A percentile compares a stretch with the other conserved stretches of the same genome.
These are phyloP conservation scores for Ascochyta viciae-villosae DNA, from an alignment of 2,329 filamentous ascomycete genomes.

Conservation along the genomic window DNA sequence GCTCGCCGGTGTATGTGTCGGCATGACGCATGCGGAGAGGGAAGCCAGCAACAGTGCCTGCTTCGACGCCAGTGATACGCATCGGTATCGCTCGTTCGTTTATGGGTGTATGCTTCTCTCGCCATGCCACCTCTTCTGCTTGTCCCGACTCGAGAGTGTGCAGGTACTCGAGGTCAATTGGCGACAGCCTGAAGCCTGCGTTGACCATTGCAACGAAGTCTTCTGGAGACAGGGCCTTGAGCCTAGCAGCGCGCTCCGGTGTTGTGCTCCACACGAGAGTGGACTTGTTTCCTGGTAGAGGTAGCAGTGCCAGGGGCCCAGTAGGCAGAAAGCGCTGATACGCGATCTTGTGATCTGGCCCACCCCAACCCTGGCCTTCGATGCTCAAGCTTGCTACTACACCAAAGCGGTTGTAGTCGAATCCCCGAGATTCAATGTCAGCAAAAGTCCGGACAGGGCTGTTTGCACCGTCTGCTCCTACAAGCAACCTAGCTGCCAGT, in stretches of 20 bases:
- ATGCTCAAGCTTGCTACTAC: constrained; percentile 88
- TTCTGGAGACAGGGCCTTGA: constrained; percentile 75
- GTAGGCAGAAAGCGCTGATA: constrained; percentile 96
- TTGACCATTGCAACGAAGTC: constrained; percentile 92
- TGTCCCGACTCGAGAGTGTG: constrained; percentile 64
- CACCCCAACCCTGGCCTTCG: constrained; percentile 57
- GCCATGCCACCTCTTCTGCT: constrained; percentile 85
- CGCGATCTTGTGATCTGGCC: constrained; percentile 68
- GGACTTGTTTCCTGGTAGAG: constrained; percentile 81
- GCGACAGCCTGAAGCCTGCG: constrained; percentile 83
- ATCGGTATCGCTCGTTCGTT: constrained; percentile 64
- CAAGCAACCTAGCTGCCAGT: constrained; percentile 82
- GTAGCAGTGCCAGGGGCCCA: constrained; percentile 89
- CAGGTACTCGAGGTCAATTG: constrained; percentile 83
- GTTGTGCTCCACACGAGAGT: constrained; percentile 96
- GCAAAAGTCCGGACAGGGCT: constrained; percentile 91
- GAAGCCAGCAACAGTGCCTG: constrained; percentile 84
- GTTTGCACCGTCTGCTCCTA: constrained; percentile 94
- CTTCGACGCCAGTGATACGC: constrained; percentile 73
- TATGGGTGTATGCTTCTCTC: constrained; percentile 71
- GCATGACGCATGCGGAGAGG: constrained; percentile 90
- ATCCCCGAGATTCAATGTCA: constrained; percentile 82
- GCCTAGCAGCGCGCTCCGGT: constrained; percentile 74
- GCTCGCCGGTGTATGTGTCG: constrained; percentile 89
- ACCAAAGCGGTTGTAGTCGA: constrained; percentile 91